Evolutionary conservation across 2,329 filamentous ascomycete species (phyloP).

Genomic region (Colletotrichum paranaense): DNA sequence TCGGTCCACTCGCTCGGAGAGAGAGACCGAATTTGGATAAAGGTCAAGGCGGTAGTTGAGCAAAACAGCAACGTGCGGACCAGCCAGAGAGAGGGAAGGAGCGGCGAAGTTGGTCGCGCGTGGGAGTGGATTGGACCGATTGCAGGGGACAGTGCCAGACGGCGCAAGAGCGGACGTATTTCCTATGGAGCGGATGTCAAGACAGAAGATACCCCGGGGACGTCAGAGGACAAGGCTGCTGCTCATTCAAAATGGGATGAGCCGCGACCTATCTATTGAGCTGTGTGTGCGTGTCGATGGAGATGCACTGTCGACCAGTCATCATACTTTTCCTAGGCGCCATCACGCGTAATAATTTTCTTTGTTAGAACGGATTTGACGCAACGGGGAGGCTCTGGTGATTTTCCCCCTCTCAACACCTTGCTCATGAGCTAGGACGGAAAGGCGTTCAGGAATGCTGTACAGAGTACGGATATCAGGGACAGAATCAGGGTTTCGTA

Average conservation of each 20-base stretch:
- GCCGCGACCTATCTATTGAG: slow-evolving; percentile 54
- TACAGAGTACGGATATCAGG: background rate
- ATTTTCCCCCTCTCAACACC: slow-evolving; percentile 17
- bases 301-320: background rate
- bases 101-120: slow-evolving; percentile 73
- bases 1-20: slow-evolving; percentile 81
- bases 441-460: slow-evolving; percentile 7
- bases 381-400: background rate
- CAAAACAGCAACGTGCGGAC: slow-evolving; percentile 92
- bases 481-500: background rate
- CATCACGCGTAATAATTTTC: slow-evolving; percentile 20
- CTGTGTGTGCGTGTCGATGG: background rate
- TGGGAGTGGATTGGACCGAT: slow-evolving; percentile 78
- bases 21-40: slow-evolving; percentile 85
- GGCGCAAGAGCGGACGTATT: slow-evolving; percentile 64
- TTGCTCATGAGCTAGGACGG: slow-evolving; percentile 11
- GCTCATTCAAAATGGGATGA: slow-evolving; percentile 53
- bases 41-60: slow-evolving; percentile 87
- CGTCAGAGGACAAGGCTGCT: slow-evolving; percentile 22
- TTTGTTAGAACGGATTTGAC: slow-evolving; percentile 28
- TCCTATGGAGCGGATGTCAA: slow-evolving; percentile 55
- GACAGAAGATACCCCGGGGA: slow-evolving; percentile 44
- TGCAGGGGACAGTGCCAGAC: slow-evolving; percentile 55
- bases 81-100: slow-evolving; percentile 74
- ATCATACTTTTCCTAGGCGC: background rate